Percentiles rank a stretch among this genome's conserved stretches.
These are phyloP conservation scores for Solanum neorickii DNA, from an alignment of 257 asterid species.

Conservation along the genomic window DNA sequence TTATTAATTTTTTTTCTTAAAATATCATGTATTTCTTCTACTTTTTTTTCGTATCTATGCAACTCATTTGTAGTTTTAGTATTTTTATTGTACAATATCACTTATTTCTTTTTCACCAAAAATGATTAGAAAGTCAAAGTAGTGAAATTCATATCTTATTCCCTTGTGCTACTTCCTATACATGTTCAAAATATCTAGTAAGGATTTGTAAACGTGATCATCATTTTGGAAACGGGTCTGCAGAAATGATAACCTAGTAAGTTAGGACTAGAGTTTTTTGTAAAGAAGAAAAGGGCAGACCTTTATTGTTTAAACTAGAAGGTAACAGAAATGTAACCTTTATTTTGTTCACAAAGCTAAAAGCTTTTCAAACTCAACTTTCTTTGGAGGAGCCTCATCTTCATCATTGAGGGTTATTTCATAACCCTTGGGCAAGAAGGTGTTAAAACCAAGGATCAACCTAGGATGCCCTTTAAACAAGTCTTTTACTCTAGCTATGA, in stretches of 20 bases:
- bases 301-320: neutral
- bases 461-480: conserved; percentile 86
- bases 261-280: neutral
- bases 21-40: too few species aligned
- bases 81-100: too few species aligned
- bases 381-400: conserved; percentile 82
- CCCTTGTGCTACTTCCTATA: conserved; percentile 94
- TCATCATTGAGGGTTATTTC: conserved; percentile 85
- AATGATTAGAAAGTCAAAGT: too few species aligned
- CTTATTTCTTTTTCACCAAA: too few species aligned
- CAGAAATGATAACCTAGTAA: conserved; percentile 9
- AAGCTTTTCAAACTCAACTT: conserved; percentile 93
- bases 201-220: conserved; percentile 87
- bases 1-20: too few species aligned
- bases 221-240: conserved; percentile 89
- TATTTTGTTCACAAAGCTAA: conserved; percentile 89
- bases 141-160: neutral
- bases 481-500: conserved; percentile 86
- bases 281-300: neutral
- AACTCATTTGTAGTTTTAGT: too few species aligned
- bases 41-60: too few species aligned
- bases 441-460: conserved; percentile 89
- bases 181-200: conserved; percentile 94
- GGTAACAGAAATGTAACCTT: conserved; percentile 40
- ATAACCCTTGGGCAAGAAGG: conserved; percentile 95